These are phyloP conservation scores for Furcasterigmium sp. DNA, from an alignment of 2,329 filamentous ascomycete species.

Conservation along the genomic window DNA sequence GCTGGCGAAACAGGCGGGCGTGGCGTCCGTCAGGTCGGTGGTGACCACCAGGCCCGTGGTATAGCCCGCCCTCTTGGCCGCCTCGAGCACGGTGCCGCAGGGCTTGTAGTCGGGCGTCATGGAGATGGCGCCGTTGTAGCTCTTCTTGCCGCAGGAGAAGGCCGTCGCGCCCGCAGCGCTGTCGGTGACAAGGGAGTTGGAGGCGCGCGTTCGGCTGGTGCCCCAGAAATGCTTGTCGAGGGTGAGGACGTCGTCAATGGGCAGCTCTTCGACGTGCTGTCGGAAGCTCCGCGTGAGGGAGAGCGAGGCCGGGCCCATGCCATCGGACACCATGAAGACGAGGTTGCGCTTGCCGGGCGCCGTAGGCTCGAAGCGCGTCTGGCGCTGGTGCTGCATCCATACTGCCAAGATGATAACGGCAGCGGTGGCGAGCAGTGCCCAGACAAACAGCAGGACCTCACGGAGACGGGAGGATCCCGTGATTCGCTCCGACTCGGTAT, in stretches of 20 bases:
- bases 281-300: constrained; percentile 81
- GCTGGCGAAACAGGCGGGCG: constrained; percentile 88
- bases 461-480: constrained; percentile 43
- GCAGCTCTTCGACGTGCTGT: constrained; percentile 70
- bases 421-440: constrained; percentile 77
- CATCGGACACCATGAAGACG: constrained; percentile 98
- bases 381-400: constrained; percentile 65
- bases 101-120: constrained; percentile 79
- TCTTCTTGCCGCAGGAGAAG: constrained; percentile 89
- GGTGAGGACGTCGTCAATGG: constrained; percentile 67
- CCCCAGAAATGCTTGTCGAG: constrained; percentile 90
- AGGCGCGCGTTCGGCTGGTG: constrained; percentile 79
- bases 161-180: constrained; percentile 96
- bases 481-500: constrained; percentile 6
- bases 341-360: constrained; percentile 70
- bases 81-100: constrained; percentile 89
- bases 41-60: constrained; percentile 92
- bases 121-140: constrained; percentile 94
- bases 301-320: constrained; percentile 92
- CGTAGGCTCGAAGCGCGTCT: constrained; percentile 29
- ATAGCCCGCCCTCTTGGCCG: constrained; percentile 87
- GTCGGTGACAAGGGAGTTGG: constrained; percentile 83
- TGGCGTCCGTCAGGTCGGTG: constrained; percentile 91
- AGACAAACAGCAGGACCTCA: constrained; percentile 72
- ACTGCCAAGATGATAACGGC: constrained; percentile 76